Base-by-base conservation (phyloP, 2,329 filamentous ascomycete species). In the Claviceps purpurea region DNA sequence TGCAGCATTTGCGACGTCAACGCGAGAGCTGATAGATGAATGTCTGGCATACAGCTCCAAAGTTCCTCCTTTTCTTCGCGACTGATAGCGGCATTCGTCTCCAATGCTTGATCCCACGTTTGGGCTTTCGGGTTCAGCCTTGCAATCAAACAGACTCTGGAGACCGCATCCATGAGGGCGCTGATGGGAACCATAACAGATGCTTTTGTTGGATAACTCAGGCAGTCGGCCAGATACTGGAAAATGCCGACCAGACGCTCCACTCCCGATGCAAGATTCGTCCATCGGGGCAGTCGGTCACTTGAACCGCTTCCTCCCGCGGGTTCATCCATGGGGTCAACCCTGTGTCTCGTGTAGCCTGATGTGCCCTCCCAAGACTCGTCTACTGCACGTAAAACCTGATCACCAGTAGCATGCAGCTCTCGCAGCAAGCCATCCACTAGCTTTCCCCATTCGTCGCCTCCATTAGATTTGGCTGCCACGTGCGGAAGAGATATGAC, bases 61-160 rank as follows among this genome's bases (percentile, higher is more conserved):
- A 96, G 74, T 45, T 83, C 79, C 50, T 95, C 88, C 55, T 84
- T 84, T 67, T 96, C 91, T 49, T 94, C 87, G 55, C 85, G 79
- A 37, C 82, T 77, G 56, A 93, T 79, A 56, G 87, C 84, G 7
- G 82, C 74, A 59, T 89, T 90, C 54, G 82, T 73, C 55, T 83
- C 78, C n/a, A 80, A 67, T 2, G 70, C 73, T 57, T 73, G 72
- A 55, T 76, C 70, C 58, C 70, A 70, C 20, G 65, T 67, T 54
- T 73, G 73, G 55, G 65, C 70, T 62, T 61, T 73, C 58, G 60
- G 73, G 52, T 58, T 78, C 65, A 65, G 79, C 57, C 64, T 76
- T 65, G 73, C 71, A 45, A 94, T 75, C 18, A 84, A 80, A 39
- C 87, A 77, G 30, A 95, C 68, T 45, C 91, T 77, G 14, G 78